Evolutionary conservation across 2,329 filamentous ascomycete species (phyloP), one percentile per base, ranked within the genome.

Genomic region (Fusarium sarcochroum): DNA sequence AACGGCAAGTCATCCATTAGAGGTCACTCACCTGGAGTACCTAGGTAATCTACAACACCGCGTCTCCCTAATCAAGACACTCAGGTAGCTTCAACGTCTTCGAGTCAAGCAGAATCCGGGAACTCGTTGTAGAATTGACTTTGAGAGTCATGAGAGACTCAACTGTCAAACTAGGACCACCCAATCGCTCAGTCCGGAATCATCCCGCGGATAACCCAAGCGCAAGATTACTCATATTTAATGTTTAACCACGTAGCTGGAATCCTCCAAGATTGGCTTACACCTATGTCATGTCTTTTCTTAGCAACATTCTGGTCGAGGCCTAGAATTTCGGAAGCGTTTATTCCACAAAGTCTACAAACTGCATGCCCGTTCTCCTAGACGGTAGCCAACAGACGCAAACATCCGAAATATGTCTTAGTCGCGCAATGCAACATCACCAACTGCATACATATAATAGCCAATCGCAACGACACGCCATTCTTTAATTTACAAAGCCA

Each of bases 391-490:
- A 32, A 9, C 15, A 32, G 18, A 20, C 9, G 41, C 15, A n/a
- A 52, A 20, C 40, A 37, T 15, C 13, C 23, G 10, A 23, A 18
- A 14, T 20, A 3, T 52, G 63, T 65, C 58, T 68, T 38, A 49
- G 42, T 17, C 35, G n/a, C 42, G 50, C 11, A 48, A 37, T 35
- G 40, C 7, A 42, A 30, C 32, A 41, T 25, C 41, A 13, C 41
- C 17, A 32, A 27, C 35, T 2, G 4, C 14, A 10, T 45, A n/a
- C n/a, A 34, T 34, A 4, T 6, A 2, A 23, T 4, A 49, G 4
- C 30, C 35, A 58, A 37, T 20, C 4, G 11, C 21, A 53, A 18
- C n/a, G n/a, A 38, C 7, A 38, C 27, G 17, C 23, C 23, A 25
- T 18, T 17, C 8, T 17, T 6, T 9, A 40, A 40, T n/a, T 7